A percentile compares a stretch with the other conserved stretches of the same genome.
phyloP scores from a whole-genome alignment of 1,139 yeast genomes.

The Lodderomyces parapsilosis region DNA sequence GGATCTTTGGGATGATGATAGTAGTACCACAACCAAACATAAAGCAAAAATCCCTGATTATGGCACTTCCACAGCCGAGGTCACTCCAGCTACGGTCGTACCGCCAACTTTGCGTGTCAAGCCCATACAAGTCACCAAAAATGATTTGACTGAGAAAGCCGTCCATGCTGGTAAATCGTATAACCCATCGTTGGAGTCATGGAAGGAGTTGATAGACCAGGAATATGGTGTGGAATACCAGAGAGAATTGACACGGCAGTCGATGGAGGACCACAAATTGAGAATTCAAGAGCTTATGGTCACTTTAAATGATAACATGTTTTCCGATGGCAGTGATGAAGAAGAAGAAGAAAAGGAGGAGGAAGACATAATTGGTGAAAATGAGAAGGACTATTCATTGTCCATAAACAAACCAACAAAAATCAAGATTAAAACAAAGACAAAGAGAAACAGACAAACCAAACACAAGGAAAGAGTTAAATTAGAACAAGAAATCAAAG shows the following conservation, averaged over 20 bases:
- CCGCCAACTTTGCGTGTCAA: slow-evolving; percentile 58
- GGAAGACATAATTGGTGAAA: slow-evolving; percentile 38
- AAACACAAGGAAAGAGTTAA: slow-evolving; percentile 61
- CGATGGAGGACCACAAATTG: slow-evolving; percentile 58
- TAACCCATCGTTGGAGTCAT: slow-evolving; percentile 82
- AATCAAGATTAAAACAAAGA: slow-evolving; percentile 70
- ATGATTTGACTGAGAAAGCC: slow-evolving; percentile 19
- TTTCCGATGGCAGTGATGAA: slow-evolving; percentile 34
- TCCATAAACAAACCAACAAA: slow-evolving; percentile 74
- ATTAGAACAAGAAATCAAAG: slow-evolving; percentile 58
- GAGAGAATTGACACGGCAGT: slow-evolving; percentile 62
- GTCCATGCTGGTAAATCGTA: slow-evolving; percentile 87
- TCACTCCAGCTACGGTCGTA: slow-evolving; percentile 48
- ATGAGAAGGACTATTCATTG: slow-evolving; percentile 35
- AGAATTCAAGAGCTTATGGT: slow-evolving; percentile 58
- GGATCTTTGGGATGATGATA: slow-evolving; percentile 63
- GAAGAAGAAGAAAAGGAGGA: slow-evolving; percentile 47
- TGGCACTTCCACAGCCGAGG: slow-evolving; percentile 44
- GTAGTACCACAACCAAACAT: slow-evolving; percentile 14
- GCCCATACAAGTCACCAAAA: slow-evolving; percentile 54
- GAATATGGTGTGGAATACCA: slow-evolving; percentile 69
- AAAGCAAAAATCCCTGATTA: slow-evolving; percentile 32
- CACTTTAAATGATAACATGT: slow-evolving; percentile 18
- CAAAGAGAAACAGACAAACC: slow-evolving; percentile 71
- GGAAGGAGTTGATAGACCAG: slow-evolving; percentile 69